Conservation (phyloP, 768 basidiomycete species). For the Tricholoma matsutake region DNA sequence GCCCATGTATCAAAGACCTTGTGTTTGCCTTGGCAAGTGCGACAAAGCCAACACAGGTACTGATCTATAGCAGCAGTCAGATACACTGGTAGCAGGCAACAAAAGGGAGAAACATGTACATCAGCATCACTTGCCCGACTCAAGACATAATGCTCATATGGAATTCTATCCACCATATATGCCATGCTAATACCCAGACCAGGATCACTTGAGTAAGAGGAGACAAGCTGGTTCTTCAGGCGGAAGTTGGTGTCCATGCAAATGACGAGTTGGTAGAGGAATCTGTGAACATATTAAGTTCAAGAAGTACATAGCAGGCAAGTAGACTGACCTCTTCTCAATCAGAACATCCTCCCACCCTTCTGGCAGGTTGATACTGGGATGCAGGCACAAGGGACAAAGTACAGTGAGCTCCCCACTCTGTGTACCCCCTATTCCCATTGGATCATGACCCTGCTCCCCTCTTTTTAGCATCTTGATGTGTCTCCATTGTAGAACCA, state of each 20-base stretch:
- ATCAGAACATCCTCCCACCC: constrained; percentile 15
- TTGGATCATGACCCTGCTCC: constrained; percentile 19
- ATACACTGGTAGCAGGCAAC: too few species aligned
- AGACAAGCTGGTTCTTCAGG: not conserved
- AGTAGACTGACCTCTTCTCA: constrained; percentile 5
- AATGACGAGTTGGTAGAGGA: constrained; percentile 9
- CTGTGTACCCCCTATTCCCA: constrained; percentile 17
- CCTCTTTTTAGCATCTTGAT: constrained; percentile 20
- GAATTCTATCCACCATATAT: constrained; percentile 8
- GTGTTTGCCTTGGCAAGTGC: constrained; percentile 23
- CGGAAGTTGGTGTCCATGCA: constrained; percentile 22
- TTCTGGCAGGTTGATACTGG: constrained; percentile 21
- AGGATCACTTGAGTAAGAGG: constrained; percentile 4
- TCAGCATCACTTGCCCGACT: constrained; percentile 6
- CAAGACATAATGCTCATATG: constrained; percentile 7
- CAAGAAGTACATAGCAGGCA: not conserved
- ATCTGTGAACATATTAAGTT: not conserved
- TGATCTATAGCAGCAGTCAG: too few species aligned
- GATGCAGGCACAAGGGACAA: constrained; percentile 29
- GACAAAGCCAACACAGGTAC: constrained; percentile 17
- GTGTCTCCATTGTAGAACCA: constrained; percentile 20
- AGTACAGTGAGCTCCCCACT: constrained; percentile 20
- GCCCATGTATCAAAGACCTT: constrained; percentile 21
- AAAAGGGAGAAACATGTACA: too few species aligned
- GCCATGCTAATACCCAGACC: constrained; percentile 6